These are phyloP conservation scores for Novymonas esmeraldas DNA, from an alignment of 208 protist genomes.

Conservation along the genomic window DNA sequence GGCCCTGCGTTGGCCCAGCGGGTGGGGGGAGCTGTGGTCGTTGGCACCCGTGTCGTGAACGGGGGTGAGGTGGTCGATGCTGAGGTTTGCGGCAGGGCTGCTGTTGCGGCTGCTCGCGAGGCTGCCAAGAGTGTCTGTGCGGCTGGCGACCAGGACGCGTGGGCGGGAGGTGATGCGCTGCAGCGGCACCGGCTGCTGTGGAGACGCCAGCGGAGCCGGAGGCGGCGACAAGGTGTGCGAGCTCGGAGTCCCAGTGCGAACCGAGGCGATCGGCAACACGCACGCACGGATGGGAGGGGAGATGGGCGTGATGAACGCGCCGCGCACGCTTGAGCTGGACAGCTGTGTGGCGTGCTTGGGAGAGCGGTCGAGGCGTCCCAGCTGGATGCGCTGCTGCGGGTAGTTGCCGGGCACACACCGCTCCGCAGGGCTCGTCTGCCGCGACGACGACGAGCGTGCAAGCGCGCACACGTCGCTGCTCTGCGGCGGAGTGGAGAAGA, in stretches of 20 bases:
- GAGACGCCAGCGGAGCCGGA: conserved; percentile 2
- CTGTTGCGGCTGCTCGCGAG: not conserved
- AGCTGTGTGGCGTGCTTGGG: not conserved
- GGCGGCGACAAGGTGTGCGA: not conserved
- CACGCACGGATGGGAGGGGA: not conserved
- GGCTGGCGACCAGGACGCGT: not conserved
- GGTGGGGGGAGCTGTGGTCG: not conserved
- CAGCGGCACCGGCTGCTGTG: not conserved
- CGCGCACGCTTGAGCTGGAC: not conserved
- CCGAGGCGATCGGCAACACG: conserved; percentile 1
- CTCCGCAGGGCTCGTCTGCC: not conserved
- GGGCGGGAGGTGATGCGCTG: conserved; percentile 8
- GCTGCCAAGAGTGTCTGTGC: not conserved
- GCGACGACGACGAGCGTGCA: not conserved
- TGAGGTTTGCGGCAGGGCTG: not conserved
- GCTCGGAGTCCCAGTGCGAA: not conserved
- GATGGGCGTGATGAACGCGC: not conserved
- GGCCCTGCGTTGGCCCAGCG: not conserved
- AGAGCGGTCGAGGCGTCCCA: not conserved
- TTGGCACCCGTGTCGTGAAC: not conserved
- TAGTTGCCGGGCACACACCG: not conserved
- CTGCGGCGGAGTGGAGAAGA: conserved; percentile 2
- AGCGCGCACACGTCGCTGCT: not conserved
- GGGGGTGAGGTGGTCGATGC: not conserved
- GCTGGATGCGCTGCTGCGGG: not conserved